phyloP scores from a whole-genome alignment of 208 protist species.

The Trypanosoma rangeli region DNA sequence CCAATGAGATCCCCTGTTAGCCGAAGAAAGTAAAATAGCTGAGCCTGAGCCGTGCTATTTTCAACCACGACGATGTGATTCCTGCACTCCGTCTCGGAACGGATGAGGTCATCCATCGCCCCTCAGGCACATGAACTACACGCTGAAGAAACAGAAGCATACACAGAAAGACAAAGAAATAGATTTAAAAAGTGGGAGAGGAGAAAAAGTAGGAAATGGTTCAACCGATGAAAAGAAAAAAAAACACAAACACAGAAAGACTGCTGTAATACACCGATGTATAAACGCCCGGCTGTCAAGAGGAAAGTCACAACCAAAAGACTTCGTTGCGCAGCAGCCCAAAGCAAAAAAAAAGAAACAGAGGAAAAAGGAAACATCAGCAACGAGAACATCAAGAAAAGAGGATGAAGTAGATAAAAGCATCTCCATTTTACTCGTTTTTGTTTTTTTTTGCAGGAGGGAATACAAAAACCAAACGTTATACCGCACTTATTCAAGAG shows the following conservation, averaged over 20 bases:
- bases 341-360: constrained; percentile 7
- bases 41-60: background rate
- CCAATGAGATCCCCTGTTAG: background rate
- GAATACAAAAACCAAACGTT: constrained; percentile 14
- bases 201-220: background rate
- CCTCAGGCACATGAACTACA: background rate
- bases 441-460: background rate
- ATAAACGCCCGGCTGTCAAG: background rate
- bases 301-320: background rate
- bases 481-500: constrained; percentile 21
- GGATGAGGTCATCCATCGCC: constrained; percentile 22
- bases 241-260: background rate
- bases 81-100: constrained; percentile 4
- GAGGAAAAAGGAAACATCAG: constrained; percentile 18
- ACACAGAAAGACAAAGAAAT: background rate
- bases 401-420: background rate
- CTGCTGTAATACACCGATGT: background rate
- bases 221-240: background rate
- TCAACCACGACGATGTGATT: constrained; percentile 14
- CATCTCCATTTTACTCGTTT: background rate
- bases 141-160: background rate
- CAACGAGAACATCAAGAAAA: background rate
- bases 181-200: background rate
- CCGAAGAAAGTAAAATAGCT: background rate
- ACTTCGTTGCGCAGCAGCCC: background rate